Evolutionary conservation across 768 basidiomycete species (phyloP).

Genomic region (Russula earlei): DNA sequence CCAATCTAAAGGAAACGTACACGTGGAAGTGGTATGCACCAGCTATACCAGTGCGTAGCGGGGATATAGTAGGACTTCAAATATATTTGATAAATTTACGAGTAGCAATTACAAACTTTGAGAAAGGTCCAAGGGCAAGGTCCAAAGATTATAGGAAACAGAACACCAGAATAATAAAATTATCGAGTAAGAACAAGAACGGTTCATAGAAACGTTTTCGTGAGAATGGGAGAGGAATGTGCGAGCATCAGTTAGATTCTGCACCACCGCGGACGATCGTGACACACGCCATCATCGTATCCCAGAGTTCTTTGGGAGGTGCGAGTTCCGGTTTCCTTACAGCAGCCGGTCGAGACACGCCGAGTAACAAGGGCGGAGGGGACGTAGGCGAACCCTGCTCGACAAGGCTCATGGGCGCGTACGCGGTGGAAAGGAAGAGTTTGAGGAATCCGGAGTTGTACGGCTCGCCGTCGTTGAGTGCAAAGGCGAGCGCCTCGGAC

Average conservation of each 20-base stretch:
- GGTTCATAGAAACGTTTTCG: no score
- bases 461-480: conserved; percentile 29
- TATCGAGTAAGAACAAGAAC: neutral
- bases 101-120: neutral
- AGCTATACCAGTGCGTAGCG: no score
- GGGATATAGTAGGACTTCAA: no score
- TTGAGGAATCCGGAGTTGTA: conserved; percentile 46
- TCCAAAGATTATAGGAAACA: no score
- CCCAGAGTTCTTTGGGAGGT: conserved; percentile 24
- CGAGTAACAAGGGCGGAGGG: neutral
- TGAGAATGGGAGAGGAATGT: no score
- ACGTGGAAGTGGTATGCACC: no score
- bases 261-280: conserved; percentile 21
- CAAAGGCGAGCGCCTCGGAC: conserved; percentile 40
- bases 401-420: conserved; percentile 39
- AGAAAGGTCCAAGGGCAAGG: neutral
- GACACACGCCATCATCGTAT: conserved; percentile 25
- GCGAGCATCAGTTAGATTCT: neutral
- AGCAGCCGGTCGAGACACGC: neutral
- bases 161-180: neutral
- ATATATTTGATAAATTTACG: neutral
- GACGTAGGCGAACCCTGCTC: conserved; percentile 32
- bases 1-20: no score
- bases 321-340: neutral
- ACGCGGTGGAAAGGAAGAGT: conserved; percentile 45